phyloP scores from a whole-genome alignment of 2,329 filamentous ascomycete genomes.

The Aspergillus tubingensis region DNA sequence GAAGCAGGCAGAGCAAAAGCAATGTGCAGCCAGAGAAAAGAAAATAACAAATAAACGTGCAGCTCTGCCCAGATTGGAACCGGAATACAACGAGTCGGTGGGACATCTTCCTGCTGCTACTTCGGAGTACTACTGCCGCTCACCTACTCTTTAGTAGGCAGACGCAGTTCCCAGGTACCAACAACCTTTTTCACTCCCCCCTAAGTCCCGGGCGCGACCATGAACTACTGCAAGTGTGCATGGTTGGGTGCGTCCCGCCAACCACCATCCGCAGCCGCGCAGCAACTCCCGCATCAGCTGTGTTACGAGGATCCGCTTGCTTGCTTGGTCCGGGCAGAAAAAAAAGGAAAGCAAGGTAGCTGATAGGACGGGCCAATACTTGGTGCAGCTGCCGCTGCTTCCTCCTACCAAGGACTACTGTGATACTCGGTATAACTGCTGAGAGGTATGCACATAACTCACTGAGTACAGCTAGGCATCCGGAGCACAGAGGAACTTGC shows the following conservation, averaged over 20 bases:
- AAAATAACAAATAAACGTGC: slow-evolving; percentile 19
- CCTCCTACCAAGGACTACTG: neutral
- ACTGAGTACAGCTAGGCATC: neutral
- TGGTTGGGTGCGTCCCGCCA: slow-evolving; percentile 19
- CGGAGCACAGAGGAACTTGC: neutral
- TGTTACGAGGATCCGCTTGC: slow-evolving; percentile 3
- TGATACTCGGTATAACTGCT: neutral
- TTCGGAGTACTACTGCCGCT: neutral
- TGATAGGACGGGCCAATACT: neutral
- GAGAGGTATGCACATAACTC: neutral
- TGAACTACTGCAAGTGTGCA: slow-evolving; percentile 25
- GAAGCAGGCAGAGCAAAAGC: neutral
- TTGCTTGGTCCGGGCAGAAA: neutral
- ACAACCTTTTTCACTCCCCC: neutral
- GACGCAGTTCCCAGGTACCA: neutral
- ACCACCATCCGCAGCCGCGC: slow-evolving; percentile 14
- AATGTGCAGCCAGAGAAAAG: slow-evolving; percentile 4
- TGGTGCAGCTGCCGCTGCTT: neutral
- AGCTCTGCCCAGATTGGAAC: slow-evolving; percentile 6
- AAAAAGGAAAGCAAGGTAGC: slow-evolving; percentile 1
- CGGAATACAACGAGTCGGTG: neutral
- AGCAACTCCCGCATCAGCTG: slow-evolving; percentile 7
- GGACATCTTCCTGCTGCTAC: neutral
- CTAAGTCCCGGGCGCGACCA: slow-evolving; percentile 11
- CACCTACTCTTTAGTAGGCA: neutral